A percentile compares a stretch with the other conserved stretches of the same genome.
Conservation (phyloP, 108 stramenopile genomes). For the Halocafeteria seosinensis region DNA sequence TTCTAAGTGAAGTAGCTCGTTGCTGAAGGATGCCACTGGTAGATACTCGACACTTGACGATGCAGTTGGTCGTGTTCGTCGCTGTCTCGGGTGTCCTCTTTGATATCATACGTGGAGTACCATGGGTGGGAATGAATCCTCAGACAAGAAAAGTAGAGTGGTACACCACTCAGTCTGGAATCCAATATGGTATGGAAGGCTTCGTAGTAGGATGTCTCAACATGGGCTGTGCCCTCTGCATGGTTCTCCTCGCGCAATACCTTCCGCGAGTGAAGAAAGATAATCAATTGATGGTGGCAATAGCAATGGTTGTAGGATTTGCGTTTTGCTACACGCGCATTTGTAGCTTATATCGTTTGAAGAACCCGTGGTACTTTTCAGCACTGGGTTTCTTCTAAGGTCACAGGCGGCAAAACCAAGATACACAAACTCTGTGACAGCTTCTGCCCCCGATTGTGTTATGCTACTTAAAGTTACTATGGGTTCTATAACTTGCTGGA, state of each 20-base stretch:
- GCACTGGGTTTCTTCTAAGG: too few species aligned
- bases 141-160: neutral
- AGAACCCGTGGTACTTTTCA: neutral
- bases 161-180: neutral
- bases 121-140: neutral
- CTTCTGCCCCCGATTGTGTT: too few species aligned
- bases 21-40: too few species aligned
- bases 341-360: neutral
- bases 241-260: neutral
- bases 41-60: too few species aligned
- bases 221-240: neutral
- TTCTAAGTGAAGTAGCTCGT: too few species aligned
- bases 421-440: too few species aligned
- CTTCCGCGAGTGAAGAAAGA: neutral
- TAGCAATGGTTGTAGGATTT: neutral
- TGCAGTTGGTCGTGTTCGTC: neutral
- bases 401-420: too few species aligned
- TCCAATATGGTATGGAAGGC: neutral
- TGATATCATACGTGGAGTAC: constrained; percentile 1
- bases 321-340: neutral
- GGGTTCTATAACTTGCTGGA: too few species aligned
- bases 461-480: too few species aligned
- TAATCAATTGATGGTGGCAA: too few species aligned
- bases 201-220: neutral
- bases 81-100: neutral